These are phyloP conservation scores for Choricystis sp. DNA, from an alignment of 139 green algal genomes.

Conservation along the genomic window DNA sequence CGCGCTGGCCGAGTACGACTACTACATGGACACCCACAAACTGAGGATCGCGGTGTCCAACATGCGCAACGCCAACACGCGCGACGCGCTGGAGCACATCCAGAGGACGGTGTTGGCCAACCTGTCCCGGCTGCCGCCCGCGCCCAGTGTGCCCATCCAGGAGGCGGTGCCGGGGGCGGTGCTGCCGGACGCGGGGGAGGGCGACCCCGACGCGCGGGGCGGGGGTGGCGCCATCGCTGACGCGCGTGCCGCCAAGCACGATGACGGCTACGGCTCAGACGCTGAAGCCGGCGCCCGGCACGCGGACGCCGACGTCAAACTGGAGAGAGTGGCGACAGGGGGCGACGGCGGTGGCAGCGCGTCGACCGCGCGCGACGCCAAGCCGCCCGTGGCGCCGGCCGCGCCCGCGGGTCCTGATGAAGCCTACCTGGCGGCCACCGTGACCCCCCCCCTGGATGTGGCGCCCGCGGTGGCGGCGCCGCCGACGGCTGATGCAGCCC, in stretches of 20 bases:
- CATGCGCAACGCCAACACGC: constrained; percentile 86
- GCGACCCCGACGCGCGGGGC: constrained; percentile 53
- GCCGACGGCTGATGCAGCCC: background rate
- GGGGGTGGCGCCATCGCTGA: constrained; percentile 47
- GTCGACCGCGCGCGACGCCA: too few species aligned
- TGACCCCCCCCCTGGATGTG: background rate
- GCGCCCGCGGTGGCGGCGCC: too few species aligned
- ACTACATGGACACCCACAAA: constrained; percentile 74
- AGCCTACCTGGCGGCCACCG: background rate
- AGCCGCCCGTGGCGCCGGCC: too few species aligned
- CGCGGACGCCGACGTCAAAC: background rate
- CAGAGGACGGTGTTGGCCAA: constrained; percentile 40
- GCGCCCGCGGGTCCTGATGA: background rate
- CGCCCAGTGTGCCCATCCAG: constrained; percentile 33
- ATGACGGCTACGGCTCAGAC: constrained; percentile 4
- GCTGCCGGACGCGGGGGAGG: constrained; percentile 26
- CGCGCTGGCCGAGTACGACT: constrained; percentile 42
- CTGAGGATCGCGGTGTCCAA: constrained; percentile 71
- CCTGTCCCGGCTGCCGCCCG: constrained; percentile 48
- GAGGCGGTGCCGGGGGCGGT: constrained; percentile 12
- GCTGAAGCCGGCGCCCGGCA: background rate
- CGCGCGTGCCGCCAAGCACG: constrained; percentile 17
- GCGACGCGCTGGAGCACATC: constrained; percentile 58
- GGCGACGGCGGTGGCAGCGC: too few species aligned
- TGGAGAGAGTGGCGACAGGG: background rate